Evolutionary conservation across 768 basidiomycete species (phyloP).

Genomic region (Lentinula sp.): DNA sequence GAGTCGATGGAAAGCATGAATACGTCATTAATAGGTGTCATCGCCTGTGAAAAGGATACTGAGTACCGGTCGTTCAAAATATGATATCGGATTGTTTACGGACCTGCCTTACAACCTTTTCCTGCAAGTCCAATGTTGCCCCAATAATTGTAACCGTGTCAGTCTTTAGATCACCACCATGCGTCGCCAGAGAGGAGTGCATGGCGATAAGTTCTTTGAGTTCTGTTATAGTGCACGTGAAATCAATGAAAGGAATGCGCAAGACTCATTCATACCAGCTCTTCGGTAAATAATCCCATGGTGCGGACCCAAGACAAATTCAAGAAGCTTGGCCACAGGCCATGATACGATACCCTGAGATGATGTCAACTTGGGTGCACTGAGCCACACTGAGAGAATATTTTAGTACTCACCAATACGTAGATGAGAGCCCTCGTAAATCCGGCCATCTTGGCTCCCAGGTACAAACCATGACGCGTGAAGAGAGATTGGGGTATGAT

Average conservation of each 20-base stretch:
- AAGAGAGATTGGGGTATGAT: slow-evolving; percentile 93
- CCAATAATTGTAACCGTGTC: slow-evolving; percentile 91
- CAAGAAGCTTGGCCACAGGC: slow-evolving; percentile 82
- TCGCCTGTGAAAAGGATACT: no score
- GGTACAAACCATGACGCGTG: slow-evolving; percentile 82
- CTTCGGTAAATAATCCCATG: slow-evolving; percentile 90
- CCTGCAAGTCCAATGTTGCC: slow-evolving; percentile 83
- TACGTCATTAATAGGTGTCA: slow-evolving; percentile 74
- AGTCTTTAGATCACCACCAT: slow-evolving; percentile 79
- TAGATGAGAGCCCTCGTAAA: slow-evolving; percentile 66
- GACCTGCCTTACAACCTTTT: slow-evolving; percentile 73
- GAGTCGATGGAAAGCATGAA: slow-evolving; percentile 89
- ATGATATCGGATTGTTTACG: slow-evolving; percentile 2
- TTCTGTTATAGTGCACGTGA: slow-evolving; percentile 31
- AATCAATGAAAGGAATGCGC: not conserved
- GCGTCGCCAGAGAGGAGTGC: slow-evolving; percentile 66
- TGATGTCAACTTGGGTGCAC: not conserved
- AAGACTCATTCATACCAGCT: slow-evolving; percentile 31
- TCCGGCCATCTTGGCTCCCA: slow-evolving; percentile 82
- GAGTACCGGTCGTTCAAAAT: no score
- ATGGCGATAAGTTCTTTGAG: slow-evolving; percentile 88
- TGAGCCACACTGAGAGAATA: not conserved
- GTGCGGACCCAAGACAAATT: slow-evolving; percentile 72
- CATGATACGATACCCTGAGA: slow-evolving; percentile 67
- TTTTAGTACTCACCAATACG: slow-evolving; percentile 42